A percentile compares a stretch with the other conserved stretches of the same genome.
Conservation (phyloP, 768 basidiomycete genomes). For the Gautieria morchelliformis region DNA sequence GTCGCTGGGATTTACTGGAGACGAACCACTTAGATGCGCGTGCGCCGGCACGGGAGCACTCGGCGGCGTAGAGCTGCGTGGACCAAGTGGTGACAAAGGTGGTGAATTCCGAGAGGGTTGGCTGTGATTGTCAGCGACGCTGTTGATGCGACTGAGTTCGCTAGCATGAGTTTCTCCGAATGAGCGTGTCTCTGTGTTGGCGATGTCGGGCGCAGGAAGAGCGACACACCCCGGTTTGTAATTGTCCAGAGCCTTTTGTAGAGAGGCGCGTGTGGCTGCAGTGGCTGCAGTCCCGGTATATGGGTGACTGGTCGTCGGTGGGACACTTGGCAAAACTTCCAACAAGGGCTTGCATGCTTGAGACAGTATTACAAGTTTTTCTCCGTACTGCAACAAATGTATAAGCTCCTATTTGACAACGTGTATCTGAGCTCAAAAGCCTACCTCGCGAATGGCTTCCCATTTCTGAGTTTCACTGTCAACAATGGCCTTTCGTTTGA, state of each 20-base stretch:
- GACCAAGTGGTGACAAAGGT: slow-evolving; percentile 3
- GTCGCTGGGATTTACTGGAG: slow-evolving; percentile 16
- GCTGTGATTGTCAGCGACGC: slow-evolving; percentile 5
- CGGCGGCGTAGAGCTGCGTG: background rate
- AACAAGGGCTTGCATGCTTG: slow-evolving; percentile 62
- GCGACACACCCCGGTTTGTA: slow-evolving; percentile 61
- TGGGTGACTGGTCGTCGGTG: slow-evolving; percentile 44
- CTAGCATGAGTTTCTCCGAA: slow-evolving; percentile 78
- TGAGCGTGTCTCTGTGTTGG: slow-evolving; percentile 70
- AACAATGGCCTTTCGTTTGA: slow-evolving; percentile 66
- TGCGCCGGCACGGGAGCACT: slow-evolving; percentile 12
- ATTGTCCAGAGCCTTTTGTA: slow-evolving; percentile 72
- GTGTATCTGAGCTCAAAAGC: background rate
- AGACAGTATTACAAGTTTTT: slow-evolving; percentile 66
- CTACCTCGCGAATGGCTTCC: slow-evolving; percentile 74
- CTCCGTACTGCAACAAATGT: slow-evolving; percentile 48
- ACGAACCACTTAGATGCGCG: slow-evolving; percentile 6
- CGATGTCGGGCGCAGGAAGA: slow-evolving; percentile 32
- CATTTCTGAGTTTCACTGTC: slow-evolving; percentile 74
- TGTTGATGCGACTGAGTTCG: slow-evolving; percentile 51
- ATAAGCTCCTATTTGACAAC: background rate
- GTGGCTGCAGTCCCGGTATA: slow-evolving; percentile 58
- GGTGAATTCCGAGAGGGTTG: slow-evolving; percentile 8
- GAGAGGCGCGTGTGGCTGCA: slow-evolving; percentile 58
- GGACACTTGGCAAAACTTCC: slow-evolving; percentile 53